phyloP scores from a whole-genome alignment of 768 basidiomycete species.

The Pulveroboletus frians region DNA sequence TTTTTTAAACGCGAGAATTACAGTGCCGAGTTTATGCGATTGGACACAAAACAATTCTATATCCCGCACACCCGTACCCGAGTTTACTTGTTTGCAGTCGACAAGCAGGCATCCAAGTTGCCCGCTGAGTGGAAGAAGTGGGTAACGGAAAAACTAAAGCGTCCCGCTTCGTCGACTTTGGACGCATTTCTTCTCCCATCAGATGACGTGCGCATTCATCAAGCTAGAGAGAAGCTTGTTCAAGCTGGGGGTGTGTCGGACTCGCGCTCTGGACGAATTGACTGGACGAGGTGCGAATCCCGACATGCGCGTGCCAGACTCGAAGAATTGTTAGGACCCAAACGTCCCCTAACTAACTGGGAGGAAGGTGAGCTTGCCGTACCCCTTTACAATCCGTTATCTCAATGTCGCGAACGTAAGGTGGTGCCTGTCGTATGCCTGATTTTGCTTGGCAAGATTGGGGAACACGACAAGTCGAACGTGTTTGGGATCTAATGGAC shows the following conservation, averaged over 20 bases:
- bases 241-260: constrained; percentile 57
- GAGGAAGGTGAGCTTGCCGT: constrained; percentile 63
- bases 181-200: constrained; percentile 89
- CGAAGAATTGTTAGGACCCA: constrained; percentile 76
- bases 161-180: constrained; percentile 83
- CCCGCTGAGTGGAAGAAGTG: constrained; percentile 65
- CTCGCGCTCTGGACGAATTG: constrained; percentile 66
- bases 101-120: constrained; percentile 54
- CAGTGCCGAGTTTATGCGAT: constrained; percentile 60
- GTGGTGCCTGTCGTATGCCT: constrained; percentile 76
- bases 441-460: constrained; percentile 95
- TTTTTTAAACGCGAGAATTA: constrained; percentile 76
- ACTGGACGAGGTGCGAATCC: constrained; percentile 91
- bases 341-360: constrained; percentile 88
- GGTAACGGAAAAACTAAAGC: constrained; percentile 58
- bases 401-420: constrained; percentile 32
- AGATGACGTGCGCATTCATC: constrained; percentile 88
- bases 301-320: constrained; percentile 84
- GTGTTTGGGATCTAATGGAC: constrained; percentile 95
- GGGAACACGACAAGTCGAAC: constrained; percentile 88
- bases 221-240: constrained; percentile 80
- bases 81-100: constrained; percentile 79
- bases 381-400: neutral
- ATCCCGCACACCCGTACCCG: constrained; percentile 93
- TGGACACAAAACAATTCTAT: constrained; percentile 87